These are phyloP conservation scores for Solanum chacoense DNA, from an alignment of 305 asterid species.

Conservation along the genomic window DNA sequence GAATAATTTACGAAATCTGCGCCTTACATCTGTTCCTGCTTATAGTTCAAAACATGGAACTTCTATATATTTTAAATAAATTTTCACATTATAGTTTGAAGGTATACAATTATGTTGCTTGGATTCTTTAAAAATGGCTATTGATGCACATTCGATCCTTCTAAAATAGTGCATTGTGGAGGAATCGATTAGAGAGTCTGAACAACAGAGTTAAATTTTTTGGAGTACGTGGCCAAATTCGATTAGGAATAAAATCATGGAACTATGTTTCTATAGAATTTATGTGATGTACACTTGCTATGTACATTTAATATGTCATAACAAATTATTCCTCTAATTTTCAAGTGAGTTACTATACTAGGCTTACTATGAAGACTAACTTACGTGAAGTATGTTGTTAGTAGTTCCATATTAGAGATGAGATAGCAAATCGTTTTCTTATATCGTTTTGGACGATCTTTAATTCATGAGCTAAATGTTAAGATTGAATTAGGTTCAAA, in stretches of 20 bases:
- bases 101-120: not conserved
- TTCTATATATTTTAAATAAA: not conserved
- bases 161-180: not conserved
- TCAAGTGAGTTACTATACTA: too few relatives aligned
- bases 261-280: not conserved
- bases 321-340: too few relatives aligned
- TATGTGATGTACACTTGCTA: not conserved
- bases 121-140: not conserved
- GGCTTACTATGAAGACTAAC: too few relatives aligned
- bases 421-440: not conserved
- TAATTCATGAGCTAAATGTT: not conserved
- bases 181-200: not conserved
- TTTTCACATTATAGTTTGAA: not conserved
- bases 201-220: too few relatives aligned
- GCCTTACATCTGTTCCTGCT: not conserved
- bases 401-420: not conserved
- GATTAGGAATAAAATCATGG: not conserved
- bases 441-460: not conserved
- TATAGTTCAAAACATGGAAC: not conserved
- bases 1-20: not conserved
- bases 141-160: not conserved
- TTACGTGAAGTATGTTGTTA: not conserved
- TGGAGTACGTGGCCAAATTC: not conserved
- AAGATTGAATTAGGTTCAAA: not conserved
- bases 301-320: not conserved